These are phyloP conservation scores for Emydomyces testavorans DNA, from an alignment of 2,329 filamentous ascomycete genomes.

Conservation along the genomic window DNA sequence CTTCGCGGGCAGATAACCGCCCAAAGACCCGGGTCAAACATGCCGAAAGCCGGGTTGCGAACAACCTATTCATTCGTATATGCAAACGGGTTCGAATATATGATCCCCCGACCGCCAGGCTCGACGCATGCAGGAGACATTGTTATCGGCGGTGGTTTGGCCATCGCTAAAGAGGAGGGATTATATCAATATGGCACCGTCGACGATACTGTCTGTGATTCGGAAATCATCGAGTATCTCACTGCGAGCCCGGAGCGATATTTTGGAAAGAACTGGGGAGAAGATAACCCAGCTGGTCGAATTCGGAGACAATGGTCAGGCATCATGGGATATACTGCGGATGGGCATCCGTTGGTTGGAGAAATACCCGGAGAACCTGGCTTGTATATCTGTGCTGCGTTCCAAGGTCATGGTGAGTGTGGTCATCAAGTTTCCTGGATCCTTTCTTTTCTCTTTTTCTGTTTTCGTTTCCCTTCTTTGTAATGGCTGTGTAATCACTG, in stretches of 20 bases:
- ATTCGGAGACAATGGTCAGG: constrained; percentile 43
- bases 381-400: constrained; percentile 17
- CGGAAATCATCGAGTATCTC: constrained; percentile 21
- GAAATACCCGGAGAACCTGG: constrained; percentile 26
- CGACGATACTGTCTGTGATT: constrained; percentile 15
- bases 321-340: constrained; percentile 46
- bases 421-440: neutral
- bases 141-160: constrained; percentile 20
- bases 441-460: neutral
- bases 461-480: neutral
- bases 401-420: constrained; percentile 16
- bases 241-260: constrained; percentile 20
- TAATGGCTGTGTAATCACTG: neutral
- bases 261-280: constrained; percentile 37
- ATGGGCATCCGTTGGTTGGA: constrained; percentile 45
- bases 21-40: constrained; percentile 16
- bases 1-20: constrained; percentile 43
- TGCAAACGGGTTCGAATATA: constrained; percentile 29
- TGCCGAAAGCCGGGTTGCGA: constrained; percentile 11
- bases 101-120: constrained; percentile 23
- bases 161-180: constrained; percentile 15
- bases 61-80: constrained; percentile 20
- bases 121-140: constrained; percentile 15
- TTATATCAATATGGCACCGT: constrained; percentile 20
- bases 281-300: constrained; percentile 31